A percentile compares a stretch with the other conserved stretches of the same genome.
These are phyloP conservation scores for Chionographis japonica DNA, from an alignment of 106 monocot genomes.

Conservation along the genomic window DNA sequence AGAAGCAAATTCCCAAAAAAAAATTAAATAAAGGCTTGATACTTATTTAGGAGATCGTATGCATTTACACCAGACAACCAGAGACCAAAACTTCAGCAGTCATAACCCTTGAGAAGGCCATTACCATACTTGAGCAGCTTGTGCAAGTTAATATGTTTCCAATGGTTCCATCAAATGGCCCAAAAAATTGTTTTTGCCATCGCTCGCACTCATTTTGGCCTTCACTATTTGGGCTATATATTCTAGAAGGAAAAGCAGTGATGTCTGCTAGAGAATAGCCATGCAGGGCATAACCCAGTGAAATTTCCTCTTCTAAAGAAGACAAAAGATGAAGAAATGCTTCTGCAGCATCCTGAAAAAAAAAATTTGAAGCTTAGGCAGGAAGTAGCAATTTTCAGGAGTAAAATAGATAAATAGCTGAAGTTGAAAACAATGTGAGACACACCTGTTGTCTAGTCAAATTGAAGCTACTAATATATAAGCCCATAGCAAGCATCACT, in stretches of 20 bases:
- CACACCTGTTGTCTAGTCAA: slow-evolving; percentile 78
- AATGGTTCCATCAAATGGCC: slow-evolving; percentile 73
- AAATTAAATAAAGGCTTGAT: too few species aligned
- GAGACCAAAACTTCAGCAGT: too few species aligned
- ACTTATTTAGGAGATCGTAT: too few species aligned
- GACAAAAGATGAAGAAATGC: slow-evolving; percentile 74
- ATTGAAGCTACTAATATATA: slow-evolving; percentile 59
- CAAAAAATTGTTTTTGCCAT: slow-evolving; percentile 51
- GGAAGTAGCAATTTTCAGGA: neutral
- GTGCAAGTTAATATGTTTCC: slow-evolving; percentile 70
- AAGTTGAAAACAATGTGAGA: neutral
- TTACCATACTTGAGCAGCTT: slow-evolving; percentile 69
- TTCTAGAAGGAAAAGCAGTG: slow-evolving; percentile 32
- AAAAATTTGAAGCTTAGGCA: slow-evolving; percentile 7
- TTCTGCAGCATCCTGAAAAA: slow-evolving; percentile 81
- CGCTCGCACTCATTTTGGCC: slow-evolving; percentile 27
- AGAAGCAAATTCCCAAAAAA: too few species aligned
- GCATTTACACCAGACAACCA: too few species aligned
- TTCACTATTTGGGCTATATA: slow-evolving; percentile 26
- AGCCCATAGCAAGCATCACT: slow-evolving; percentile 66
- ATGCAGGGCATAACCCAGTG: slow-evolving; percentile 25
- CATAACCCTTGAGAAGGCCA: neutral
- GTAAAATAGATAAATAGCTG: neutral
- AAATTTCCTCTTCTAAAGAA: slow-evolving; percentile 69
- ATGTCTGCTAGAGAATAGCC: slow-evolving; percentile 48